Evolutionary conservation across 1,284 basidiomycete species (phyloP), one percentile per base, ranked within the genome.

Genomic region (Sporisorium iseilematis-ciliati): DNA sequence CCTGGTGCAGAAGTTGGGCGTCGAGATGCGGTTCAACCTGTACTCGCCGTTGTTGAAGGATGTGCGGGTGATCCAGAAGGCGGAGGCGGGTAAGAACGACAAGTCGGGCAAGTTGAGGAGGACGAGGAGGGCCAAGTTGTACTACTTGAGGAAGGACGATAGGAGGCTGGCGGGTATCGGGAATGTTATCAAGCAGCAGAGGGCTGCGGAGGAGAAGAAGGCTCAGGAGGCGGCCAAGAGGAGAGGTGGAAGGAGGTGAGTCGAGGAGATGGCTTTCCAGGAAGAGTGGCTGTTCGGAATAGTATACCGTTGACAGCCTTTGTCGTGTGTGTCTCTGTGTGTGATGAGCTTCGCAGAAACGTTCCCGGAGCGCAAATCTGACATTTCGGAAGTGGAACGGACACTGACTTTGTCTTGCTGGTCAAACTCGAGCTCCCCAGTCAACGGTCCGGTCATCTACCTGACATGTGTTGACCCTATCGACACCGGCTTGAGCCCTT

Each of bases 11-110:
- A 85, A 85, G 74, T 56, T 83, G 45, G 83, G 83, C 42, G 82
- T 85, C n/a, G 83, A 85, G 70, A 76, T 82, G 75, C 65, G 81
- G 4, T 84, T 83, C 71, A 78, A 77, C 49, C 65, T 84, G 20
- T 85, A 84, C 72, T 75, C 70, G 25, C 83, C 83, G 12, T 51
- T 83, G 64, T 57, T 85, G 49, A 85, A 85, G 74, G 74, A 84
- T 23, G 79, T 84, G 50, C 61, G 69, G 48, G 79, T 84, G 49
- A 74, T 85, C 35, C 70, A 79, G 61, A 68, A 77, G 49, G 83
- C 83, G 0, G 64, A 76, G 43, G 82, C 76, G 52, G 69, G 75
- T 35, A 82, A 82, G 72, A 73, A 75, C 35, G 69, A 80, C 41
- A 75, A 69, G 49, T 63, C 57, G 16, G 73, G 73, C 21, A 75